These are phyloP conservation scores for Colletotrichum viniferum DNA, from an alignment of 2,329 filamentous ascomycete species.

Conservation along the genomic window DNA sequence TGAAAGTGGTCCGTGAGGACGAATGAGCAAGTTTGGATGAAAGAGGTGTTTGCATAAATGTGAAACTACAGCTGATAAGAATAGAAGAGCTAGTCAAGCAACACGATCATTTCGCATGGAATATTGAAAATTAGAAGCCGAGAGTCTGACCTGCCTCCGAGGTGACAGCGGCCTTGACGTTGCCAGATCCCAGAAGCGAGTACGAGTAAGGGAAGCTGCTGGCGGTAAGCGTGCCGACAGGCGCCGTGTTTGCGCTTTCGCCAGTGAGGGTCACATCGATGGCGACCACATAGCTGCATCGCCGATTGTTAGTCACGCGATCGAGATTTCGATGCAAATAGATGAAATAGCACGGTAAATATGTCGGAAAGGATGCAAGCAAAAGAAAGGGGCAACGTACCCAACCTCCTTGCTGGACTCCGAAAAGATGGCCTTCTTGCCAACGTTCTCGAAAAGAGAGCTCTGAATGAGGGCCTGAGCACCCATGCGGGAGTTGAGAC, in stretches of 20 bases:
- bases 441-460: slow-evolving; percentile 46
- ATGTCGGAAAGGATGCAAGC: background rate
- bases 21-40: background rate
- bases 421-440: slow-evolving; percentile 32
- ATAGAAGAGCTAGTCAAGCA: background rate
- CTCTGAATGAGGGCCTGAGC: slow-evolving; percentile 59
- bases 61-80: background rate
- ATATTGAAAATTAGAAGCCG: background rate
- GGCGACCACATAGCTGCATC: slow-evolving; percentile 35
- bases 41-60: background rate
- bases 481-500: slow-evolving; percentile 56
- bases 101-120: background rate
- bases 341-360: background rate
- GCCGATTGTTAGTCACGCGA: background rate
- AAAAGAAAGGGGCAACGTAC: background rate
- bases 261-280: slow-evolving; percentile 44
- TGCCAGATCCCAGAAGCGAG: slow-evolving; percentile 42
- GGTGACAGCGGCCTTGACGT: slow-evolving; percentile 43
- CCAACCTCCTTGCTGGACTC: slow-evolving; percentile 32
- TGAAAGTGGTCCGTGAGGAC: background rate
- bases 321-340: background rate
- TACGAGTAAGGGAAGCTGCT: slow-evolving; percentile 55
- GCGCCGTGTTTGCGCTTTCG: slow-evolving; percentile 47
- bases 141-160: slow-evolving; percentile 38
- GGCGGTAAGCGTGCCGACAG: slow-evolving; percentile 46